These are phyloP conservation scores for Setomelanomma holmii DNA, from an alignment of 2,329 filamentous ascomycete genomes.

Conservation along the genomic window DNA sequence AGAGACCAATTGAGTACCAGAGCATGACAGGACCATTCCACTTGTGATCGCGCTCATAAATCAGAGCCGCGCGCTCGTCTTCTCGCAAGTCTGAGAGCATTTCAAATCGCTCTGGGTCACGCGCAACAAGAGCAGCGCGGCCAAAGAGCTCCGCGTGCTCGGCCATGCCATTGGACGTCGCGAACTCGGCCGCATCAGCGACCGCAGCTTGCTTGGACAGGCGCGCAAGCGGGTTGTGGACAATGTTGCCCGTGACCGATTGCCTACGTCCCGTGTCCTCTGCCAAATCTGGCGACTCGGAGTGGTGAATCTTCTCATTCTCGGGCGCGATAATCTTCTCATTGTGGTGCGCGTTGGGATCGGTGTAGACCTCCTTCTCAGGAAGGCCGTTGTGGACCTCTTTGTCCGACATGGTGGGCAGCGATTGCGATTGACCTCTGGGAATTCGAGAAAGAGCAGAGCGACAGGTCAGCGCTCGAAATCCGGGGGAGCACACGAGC, in stretches of 20 bases:
- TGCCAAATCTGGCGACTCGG: background rate
- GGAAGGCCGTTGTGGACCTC: background rate
- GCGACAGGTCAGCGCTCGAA: background rate
- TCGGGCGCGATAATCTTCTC: conserved; percentile 6
- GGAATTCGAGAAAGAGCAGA: background rate
- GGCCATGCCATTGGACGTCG: conserved; percentile 63
- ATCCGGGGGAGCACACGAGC: conserved; percentile 5
- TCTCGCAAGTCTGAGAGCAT: conserved; percentile 66
- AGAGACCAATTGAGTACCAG: conserved; percentile 71
- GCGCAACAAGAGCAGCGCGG: conserved; percentile 76
- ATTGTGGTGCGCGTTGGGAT: conserved; percentile 4
- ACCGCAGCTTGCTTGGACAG: conserved; percentile 60
- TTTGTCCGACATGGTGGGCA: conserved; percentile 5
- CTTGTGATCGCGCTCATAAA: conserved; percentile 70
- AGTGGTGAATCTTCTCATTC: conserved; percentile 4
- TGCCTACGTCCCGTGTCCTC: conserved; percentile 27
- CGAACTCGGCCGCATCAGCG: conserved; percentile 67
- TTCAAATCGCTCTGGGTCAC: conserved; percentile 70
- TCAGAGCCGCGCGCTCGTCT: conserved; percentile 65
- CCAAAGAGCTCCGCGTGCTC: conserved; percentile 66
- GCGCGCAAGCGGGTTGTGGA: conserved; percentile 57
- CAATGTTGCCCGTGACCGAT: conserved; percentile 55
- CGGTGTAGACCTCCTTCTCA: conserved; percentile 7
- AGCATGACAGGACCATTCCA: conserved; percentile 66
- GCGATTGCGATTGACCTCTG: background rate